phyloP scores from a whole-genome alignment of 495 filamentous ascomycete species.

The Daldinia childiae region DNA sequence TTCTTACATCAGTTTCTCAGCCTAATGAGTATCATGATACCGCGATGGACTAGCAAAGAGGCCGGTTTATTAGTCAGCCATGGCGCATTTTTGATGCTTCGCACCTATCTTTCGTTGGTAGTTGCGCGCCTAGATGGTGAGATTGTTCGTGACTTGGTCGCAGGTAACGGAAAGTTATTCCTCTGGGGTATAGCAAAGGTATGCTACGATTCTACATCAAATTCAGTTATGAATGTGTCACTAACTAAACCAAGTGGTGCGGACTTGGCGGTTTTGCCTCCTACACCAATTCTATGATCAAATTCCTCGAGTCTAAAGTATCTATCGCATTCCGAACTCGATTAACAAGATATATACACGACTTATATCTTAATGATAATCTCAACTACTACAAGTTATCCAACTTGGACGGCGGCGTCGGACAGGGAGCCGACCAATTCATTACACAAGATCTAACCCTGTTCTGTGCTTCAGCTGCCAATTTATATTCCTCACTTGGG shows the following conservation, averaged over 20 bases:
- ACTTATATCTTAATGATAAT: conserved; percentile 92
- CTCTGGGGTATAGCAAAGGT: conserved; percentile 86
- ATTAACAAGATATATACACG: conserved; percentile 95
- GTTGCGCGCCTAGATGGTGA: conserved; percentile 95
- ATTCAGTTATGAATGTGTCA: not conserved
- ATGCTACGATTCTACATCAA: conserved; percentile 19
- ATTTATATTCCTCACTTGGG: conserved; percentile 92
- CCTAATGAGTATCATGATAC: conserved; percentile 96
- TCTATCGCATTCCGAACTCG: conserved; percentile 98
- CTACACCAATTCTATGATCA: conserved; percentile 97
- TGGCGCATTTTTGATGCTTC: conserved; percentile 83
- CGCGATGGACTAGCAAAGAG: conserved; percentile 93
- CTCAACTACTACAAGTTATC: conserved; percentile 96
- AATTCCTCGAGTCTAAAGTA: conserved; percentile 96
- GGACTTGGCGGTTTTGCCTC: conserved; percentile 75
- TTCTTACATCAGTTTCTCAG: conserved; percentile 98
- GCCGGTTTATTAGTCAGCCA: conserved; percentile 88
- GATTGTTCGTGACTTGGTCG: conserved; percentile 94
- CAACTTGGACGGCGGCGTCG: conserved; percentile 93
- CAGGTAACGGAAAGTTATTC: conserved; percentile 89
- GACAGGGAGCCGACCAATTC: conserved; percentile 92
- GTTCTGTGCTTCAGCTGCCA: conserved; percentile 93
- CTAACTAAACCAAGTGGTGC: conserved; percentile 56
- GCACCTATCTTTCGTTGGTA: conserved; percentile 93
- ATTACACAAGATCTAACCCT: conserved; percentile 97